Evolutionary conservation across 345 rosid genomes (phyloP).

Genomic region (Eutrema japonicum): DNA sequence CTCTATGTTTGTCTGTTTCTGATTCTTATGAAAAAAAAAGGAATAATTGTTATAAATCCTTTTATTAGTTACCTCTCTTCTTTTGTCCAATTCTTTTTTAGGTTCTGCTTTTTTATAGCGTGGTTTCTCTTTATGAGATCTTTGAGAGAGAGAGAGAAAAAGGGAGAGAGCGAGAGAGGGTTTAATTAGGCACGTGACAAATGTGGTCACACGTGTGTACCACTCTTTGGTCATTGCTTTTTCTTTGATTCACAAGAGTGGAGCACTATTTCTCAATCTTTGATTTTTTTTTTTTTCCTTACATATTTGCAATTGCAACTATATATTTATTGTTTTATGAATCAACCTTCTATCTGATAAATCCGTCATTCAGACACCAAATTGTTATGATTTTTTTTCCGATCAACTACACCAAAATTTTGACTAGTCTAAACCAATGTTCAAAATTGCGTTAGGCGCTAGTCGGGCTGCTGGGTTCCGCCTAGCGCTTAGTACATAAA

Average conservation of each 20-base stretch:
- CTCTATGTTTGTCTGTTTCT: conserved; percentile 15
- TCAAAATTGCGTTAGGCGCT: too few relatives aligned
- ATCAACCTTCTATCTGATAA: neutral
- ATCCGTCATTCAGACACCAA: neutral
- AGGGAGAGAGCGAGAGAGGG: neutral
- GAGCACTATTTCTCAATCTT: neutral
- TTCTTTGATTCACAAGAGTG: neutral
- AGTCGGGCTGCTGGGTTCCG: too few relatives aligned
- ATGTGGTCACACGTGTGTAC: conserved; percentile 16
- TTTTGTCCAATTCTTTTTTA: conserved; percentile 5
- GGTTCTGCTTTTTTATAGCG: conserved; percentile 20
- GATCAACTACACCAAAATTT: neutral
- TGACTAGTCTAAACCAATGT: too few relatives aligned
- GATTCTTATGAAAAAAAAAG: neutral
- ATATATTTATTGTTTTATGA: neutral
- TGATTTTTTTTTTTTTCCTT: neutral
- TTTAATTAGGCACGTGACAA: conserved; percentile 29
- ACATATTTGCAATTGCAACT: conserved; percentile 1
- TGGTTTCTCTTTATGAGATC: neutral
- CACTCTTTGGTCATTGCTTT: conserved; percentile 15
- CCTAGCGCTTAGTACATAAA: too few relatives aligned
- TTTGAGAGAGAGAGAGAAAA: neutral
- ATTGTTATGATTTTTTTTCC: neutral
- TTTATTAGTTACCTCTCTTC: conserved; percentile 16
- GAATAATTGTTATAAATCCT: conserved; percentile 3